Percentiles rank a stretch among this genome's conserved stretches.
Conservation (phyloP, 2,329 filamentous ascomycete species). For the Fusarium verticillioides region DNA sequence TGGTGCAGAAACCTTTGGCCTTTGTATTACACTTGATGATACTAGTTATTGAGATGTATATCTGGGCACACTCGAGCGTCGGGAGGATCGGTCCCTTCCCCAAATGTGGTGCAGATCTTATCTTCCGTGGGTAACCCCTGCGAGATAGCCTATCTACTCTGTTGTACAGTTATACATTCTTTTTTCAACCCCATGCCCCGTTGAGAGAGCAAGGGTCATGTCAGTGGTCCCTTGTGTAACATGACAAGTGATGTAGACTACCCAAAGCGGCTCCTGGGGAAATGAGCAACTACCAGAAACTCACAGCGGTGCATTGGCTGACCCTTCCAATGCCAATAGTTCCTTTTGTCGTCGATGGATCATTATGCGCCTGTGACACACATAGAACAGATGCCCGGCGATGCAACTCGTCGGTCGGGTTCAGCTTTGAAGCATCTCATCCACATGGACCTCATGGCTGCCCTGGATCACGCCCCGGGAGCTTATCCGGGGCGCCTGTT, state of each 20-base stretch:
- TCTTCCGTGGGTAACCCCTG: background rate
- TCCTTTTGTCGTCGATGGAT: background rate
- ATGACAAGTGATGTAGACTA: conserved; percentile 9
- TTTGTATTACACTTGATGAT: background rate
- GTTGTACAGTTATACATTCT: background rate
- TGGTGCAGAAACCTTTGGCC: background rate
- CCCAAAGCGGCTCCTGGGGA: background rate
- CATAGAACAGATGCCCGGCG: background rate
- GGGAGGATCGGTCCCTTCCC: background rate
- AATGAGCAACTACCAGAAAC: background rate
- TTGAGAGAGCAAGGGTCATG: background rate
- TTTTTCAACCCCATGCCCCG: background rate
- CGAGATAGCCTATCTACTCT: conserved; percentile 4
- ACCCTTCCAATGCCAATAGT: background rate
- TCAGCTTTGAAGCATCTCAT: background rate
- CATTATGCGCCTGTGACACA: background rate
- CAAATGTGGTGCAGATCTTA: background rate
- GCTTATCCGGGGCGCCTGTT: background rate
- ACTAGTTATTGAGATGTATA: background rate
- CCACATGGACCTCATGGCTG: background rate
- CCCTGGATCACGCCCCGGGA: conserved; percentile 1
- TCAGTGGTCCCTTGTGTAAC: conserved; percentile 12
- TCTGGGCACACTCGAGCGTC: background rate
- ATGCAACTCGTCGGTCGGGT: background rate
- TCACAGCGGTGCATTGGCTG: background rate